Conservation (phyloP, 2,329 filamentous ascomycete species). For the Fusarium verticillioides region DNA sequence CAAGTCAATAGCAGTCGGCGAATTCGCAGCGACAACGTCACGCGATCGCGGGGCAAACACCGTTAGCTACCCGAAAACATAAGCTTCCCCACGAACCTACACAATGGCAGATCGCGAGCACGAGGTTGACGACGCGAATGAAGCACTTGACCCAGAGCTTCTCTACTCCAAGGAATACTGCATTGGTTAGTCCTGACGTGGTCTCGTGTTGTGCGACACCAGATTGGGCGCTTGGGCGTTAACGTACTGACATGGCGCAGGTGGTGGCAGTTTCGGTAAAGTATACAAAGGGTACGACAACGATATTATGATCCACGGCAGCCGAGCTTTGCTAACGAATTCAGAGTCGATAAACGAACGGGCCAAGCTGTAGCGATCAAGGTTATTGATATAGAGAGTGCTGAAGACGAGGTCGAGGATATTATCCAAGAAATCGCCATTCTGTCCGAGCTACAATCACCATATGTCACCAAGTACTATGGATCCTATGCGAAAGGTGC, state of each 20-base stretch:
- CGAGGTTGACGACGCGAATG: constrained; percentile 60
- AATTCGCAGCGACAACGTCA: background rate
- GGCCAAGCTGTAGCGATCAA: constrained; percentile 98
- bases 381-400: constrained; percentile 98
- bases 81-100: constrained; percentile 16
- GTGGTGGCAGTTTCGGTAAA: constrained; percentile 97
- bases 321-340: constrained; percentile 5
- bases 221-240: background rate
- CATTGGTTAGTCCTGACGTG: constrained; percentile 70
- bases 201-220: constrained; percentile 1
- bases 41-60: constrained; percentile 7
- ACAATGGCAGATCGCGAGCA: constrained; percentile 62
- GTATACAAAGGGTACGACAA: constrained; percentile 89
- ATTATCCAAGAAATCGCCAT: constrained; percentile 99
- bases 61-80: constrained; percentile 8
- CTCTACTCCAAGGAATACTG: constrained; percentile 94
- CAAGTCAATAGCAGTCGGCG: background rate
- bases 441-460: constrained; percentile 92
- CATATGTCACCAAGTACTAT: constrained; percentile 97
- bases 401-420: constrained; percentile 98
- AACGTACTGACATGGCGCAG: constrained; percentile 57
- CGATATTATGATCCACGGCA: background rate
- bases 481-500: constrained; percentile 96
- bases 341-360: constrained; percentile 88
- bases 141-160: constrained; percentile 80